Evolutionary conservation across 352 stramenopile species (phyloP).

Genomic region (Globisporangium abappressorium): DNA sequence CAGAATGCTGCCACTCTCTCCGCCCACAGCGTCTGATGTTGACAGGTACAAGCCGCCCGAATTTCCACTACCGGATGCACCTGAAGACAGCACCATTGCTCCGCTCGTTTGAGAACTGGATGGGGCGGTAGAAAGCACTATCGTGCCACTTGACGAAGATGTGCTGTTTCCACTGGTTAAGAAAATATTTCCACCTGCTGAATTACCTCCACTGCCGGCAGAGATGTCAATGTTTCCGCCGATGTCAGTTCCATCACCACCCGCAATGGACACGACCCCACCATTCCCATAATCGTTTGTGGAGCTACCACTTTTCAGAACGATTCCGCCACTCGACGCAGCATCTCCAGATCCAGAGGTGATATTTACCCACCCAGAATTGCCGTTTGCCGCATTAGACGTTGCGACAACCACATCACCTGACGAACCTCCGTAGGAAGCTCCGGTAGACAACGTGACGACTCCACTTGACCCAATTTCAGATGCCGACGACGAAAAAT

Average conservation of each 20-base stretch:
- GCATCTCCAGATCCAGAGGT: conserved; percentile 18
- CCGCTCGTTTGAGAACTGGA: conserved; percentile 26
- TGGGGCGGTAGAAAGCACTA: conserved; percentile 24
- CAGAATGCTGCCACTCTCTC: conserved; percentile 22
- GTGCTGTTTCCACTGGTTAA: conserved; percentile 23
- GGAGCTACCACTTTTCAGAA: conserved; percentile 20
- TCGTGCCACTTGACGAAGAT: conserved; percentile 23
- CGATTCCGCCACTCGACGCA: conserved; percentile 21
- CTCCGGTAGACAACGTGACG: conserved; percentile 20
- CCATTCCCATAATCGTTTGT: conserved; percentile 20
- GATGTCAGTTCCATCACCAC: conserved; percentile 21
- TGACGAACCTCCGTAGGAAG: conserved; percentile 20
- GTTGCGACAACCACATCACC: conserved; percentile 21
- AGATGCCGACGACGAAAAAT: conserved; percentile 11
- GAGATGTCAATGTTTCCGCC: conserved; percentile 24
- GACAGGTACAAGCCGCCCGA: conserved; percentile 17
- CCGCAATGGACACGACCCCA: conserved; percentile 19
- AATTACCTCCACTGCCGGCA: conserved; percentile 21
- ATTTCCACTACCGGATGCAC: conserved; percentile 17
- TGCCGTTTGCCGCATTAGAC: conserved; percentile 17
- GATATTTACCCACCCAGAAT: conserved; percentile 25
- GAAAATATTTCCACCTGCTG: conserved; percentile 20
- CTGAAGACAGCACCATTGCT: conserved; percentile 24
- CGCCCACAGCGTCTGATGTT: conserved; percentile 10
- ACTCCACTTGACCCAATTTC: conserved; percentile 19